These are phyloP conservation scores for Delonix regia DNA, from an alignment of 306 rosid species.

Conservation along the genomic window DNA sequence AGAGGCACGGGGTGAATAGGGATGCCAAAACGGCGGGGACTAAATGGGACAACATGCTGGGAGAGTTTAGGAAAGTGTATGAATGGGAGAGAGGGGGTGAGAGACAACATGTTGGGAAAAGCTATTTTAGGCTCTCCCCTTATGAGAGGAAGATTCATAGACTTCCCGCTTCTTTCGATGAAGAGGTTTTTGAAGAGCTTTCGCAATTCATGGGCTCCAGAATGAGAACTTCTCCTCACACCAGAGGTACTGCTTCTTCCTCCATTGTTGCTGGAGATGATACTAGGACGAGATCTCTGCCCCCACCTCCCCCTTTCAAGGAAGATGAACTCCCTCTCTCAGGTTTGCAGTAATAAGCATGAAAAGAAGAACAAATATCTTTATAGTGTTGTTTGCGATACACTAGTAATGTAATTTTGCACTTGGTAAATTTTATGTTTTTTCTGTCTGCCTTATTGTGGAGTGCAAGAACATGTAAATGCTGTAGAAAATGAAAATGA, in stretches of 20 bases:
- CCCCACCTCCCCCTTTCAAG: conserved; percentile 63
- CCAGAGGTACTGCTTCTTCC: conserved; percentile 41
- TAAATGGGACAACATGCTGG: conserved; percentile 98
- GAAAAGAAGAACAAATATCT: background rate
- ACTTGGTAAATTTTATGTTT: conserved; percentile 16
- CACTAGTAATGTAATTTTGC: background rate
- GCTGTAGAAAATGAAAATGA: background rate
- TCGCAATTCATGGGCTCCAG: conserved; percentile 88
- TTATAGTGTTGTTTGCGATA: background rate
- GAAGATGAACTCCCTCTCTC: conserved; percentile 66
- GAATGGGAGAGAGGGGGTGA: conserved; percentile 98
- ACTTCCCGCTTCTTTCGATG: conserved; percentile 95
- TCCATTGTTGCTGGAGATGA: conserved; percentile 44
- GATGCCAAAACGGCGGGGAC: conserved; percentile 94
- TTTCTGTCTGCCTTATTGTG: conserved; percentile 10
- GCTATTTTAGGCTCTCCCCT: conserved; percentile 94
- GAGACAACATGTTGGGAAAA: conserved; percentile 82
- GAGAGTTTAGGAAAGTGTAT: conserved; percentile 91
- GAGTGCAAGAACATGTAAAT: conserved; percentile 31
- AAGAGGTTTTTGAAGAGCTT: conserved; percentile 93
- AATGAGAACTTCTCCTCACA: conserved; percentile 70
- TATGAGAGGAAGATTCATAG: conserved; percentile 92
- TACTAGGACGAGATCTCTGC: conserved; percentile 44
- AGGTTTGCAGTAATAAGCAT: conserved; percentile 43
- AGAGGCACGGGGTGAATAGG: conserved; percentile 71